A percentile compares a stretch with the other conserved stretches of the same genome.
phyloP scores from a whole-genome alignment of 352 stramenopile species.

The Globisporangium radiosum region DNA sequence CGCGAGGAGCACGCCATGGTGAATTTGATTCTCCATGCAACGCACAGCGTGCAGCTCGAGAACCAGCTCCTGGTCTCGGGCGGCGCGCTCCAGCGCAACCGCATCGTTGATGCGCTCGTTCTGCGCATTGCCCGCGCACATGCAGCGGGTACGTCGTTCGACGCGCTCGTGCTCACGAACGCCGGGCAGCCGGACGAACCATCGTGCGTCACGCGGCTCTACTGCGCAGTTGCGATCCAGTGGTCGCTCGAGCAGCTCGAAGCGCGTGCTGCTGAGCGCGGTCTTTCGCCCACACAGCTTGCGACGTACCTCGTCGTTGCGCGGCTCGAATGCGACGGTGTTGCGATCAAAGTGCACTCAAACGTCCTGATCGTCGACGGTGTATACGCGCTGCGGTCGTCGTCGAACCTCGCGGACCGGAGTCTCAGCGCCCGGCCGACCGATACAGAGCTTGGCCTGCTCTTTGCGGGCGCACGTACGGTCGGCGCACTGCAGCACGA shows the following conservation, averaged over 20 bases:
- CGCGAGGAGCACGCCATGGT: constrained; percentile 77
- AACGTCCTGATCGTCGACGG: constrained; percentile 76
- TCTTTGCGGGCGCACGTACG: constrained; percentile 31
- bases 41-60: constrained; percentile 59
- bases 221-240: constrained; percentile 70
- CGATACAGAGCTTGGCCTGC: constrained; percentile 62
- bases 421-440: constrained; percentile 61
- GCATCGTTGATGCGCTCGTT: constrained; percentile 58
- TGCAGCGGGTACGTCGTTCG: constrained; percentile 29
- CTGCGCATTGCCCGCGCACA: constrained; percentile 38
- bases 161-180: constrained; percentile 67
- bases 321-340: constrained; percentile 31
- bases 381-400: constrained; percentile 61
- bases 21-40: constrained; percentile 69
- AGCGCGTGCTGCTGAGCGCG: constrained; percentile 32
- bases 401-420: constrained; percentile 70
- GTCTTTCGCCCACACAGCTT: constrained; percentile 32
- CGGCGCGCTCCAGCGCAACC: constrained; percentile 64
- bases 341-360: constrained; percentile 73
- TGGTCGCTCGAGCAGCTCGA: constrained; percentile 74
- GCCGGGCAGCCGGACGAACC: constrained; percentile 72
- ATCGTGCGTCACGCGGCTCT: constrained; percentile 64
- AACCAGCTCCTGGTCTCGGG: constrained; percentile 82
- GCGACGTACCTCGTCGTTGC: constrained; percentile 42
- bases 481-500: constrained; percentile 53